Evolutionary conservation across 768 basidiomycete genomes (phyloP), one percentile per base, ranked within the genome.

Genomic region (Trametes cubensis): DNA sequence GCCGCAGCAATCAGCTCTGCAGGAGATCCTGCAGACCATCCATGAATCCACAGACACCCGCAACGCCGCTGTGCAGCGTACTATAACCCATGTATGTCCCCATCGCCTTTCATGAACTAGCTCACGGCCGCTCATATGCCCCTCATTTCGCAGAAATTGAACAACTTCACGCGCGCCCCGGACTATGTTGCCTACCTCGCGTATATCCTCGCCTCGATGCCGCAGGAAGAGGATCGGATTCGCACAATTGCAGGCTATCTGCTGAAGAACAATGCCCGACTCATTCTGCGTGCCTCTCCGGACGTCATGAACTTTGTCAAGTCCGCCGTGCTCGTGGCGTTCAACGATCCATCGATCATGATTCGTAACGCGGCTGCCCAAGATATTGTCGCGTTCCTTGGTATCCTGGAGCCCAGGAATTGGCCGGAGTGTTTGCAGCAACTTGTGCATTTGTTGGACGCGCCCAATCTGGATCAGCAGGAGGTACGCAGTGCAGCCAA

Each of bases 181-280:
- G 94, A 97, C 75, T 98, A 97, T 75, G 88, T 94, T 62, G 95
- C 90, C 60, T 98, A 99, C 83, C 87, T 99, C 65, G 91, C 91
- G 21, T 92, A 95, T 74, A 95, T 98, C 78, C 86, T 98, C 65
- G 87, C 89, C 60, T 81, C 82, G 47, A 78, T 92, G 80, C 81
- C 88, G 2, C 81, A 85, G 62, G 94, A 98, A 77, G 90, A 95
- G 72, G 94, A 94, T 72, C 89, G 91, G 52, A 94, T 96, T 74
- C 87, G 96, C 55, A 92, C 93, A 61, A 95, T 98, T 78, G 95
- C 96, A 25, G 96, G 96, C 45, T 92, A 98, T 70, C 81, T 98
- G 23, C 86, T 99, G 76, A 99, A 99, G 86, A 98, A 99, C 76
- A 95, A 94, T 70, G 85, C 92, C 46, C 83, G 87, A 60, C 82